Base-by-base conservation (phyloP, 2,329 filamentous ascomycete species). In the Gnomoniopsis smithogilvyi region DNA sequence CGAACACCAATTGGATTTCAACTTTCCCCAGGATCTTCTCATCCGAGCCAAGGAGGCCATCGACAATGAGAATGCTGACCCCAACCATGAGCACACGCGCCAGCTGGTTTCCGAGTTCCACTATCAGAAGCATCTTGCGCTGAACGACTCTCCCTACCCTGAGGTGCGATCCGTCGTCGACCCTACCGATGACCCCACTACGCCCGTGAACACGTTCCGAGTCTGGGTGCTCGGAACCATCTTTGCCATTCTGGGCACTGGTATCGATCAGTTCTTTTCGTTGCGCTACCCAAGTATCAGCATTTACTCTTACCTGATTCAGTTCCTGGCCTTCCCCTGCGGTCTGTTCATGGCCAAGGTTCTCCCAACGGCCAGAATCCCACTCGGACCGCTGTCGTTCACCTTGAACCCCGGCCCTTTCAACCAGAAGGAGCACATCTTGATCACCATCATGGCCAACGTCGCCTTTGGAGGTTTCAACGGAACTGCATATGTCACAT, bases 381-480 rank as follows among this genome's bases (percentile, higher is more conserved):
- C 72, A 1, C 64, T 80, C 17, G 80, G 76, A 60, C 78, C 79
- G 11, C 65, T 74, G 22, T 73, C 75, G 21, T 78, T 81, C 66
- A 77, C 74, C 6, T 73, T 84, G 15, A 85, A 84, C 65, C 81
- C 82, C 0, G 81, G 82, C 0, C 78, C 78, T 2, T 86, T 86
- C 66, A 80, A 79, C 56, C 79, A 79, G 65, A 86, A 86, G 70
- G 83, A 86, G 68, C 83, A 86, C 66, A 77, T 82, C 74, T 69
- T 85, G 52, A 80, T 85, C 61, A 77, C 79, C 33, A 82, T 84
- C 68, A 84, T 84, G 80, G 83, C 86, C 56, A 87, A 88, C 67
- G 80, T 81, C n/a, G 47, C 47, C 24, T 56, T 56, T 51, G 55
- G 55, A 11, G 55, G 55, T 3, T 59, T 54, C 34, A 59, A 54